phyloP scores from a whole-genome alignment of 805 yeast genomes.

The Ogataea sp. region DNA sequence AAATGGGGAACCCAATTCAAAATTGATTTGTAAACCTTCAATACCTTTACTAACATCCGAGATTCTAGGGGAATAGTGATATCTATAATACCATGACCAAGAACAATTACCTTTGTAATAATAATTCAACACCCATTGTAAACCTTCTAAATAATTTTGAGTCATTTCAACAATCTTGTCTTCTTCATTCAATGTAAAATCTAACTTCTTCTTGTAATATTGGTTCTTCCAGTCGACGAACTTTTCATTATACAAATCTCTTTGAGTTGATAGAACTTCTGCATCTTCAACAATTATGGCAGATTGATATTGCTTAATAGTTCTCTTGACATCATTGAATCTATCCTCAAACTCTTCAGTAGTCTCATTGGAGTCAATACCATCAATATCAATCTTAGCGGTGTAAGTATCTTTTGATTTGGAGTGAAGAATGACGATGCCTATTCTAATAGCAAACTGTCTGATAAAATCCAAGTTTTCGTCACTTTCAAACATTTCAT shows the following conservation, averaged over 20 bases:
- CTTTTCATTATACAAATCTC: constrained; percentile 61
- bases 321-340: constrained; percentile 39
- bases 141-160: constrained; percentile 82
- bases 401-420: constrained; percentile 46
- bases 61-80: constrained; percentile 92
- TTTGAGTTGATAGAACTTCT: constrained; percentile 40
- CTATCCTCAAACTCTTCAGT: constrained; percentile 57
- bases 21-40: constrained; percentile 43
- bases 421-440: constrained; percentile 59
- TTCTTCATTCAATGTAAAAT: constrained; percentile 54
- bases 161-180: constrained; percentile 56
- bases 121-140: constrained; percentile 93
- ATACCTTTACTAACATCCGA: constrained; percentile 78
- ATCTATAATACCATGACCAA: constrained; percentile 91
- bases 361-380: constrained; percentile 58
- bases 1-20: constrained; percentile 69
- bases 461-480: constrained; percentile 53
- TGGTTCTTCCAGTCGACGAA: constrained; percentile 76
- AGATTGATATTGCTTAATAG: constrained; percentile 56
- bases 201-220: constrained; percentile 80
- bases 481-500: constrained; percentile 34
- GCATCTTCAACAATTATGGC: constrained; percentile 58
- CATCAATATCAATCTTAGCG: constrained; percentile 64
- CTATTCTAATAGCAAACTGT: constrained; percentile 57
- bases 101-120: constrained; percentile 88